Evolutionary conservation across 805 yeast genomes (phyloP).

Genomic region (Teunomyces kruisii): DNA sequence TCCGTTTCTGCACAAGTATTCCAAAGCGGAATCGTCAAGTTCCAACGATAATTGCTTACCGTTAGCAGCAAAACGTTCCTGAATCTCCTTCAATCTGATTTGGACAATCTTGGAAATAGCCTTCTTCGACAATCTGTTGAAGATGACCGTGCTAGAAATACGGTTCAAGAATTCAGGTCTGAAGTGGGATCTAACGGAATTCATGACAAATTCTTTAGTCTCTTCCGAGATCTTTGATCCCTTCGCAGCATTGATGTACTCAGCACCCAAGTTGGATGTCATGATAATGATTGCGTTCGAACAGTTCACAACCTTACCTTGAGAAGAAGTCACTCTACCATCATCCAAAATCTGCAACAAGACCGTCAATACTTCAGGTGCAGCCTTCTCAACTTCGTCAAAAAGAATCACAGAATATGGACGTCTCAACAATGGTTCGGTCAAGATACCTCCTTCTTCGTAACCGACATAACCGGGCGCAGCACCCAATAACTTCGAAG

Average conservation of each 20-base stretch:
- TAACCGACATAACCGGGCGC: constrained; percentile 95
- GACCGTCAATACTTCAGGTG: constrained; percentile 94
- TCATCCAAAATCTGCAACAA: constrained; percentile 92
- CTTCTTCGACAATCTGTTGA: constrained; percentile 87
- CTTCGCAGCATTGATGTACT: constrained; percentile 68
- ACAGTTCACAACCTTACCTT: constrained; percentile 91
- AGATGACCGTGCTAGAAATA: constrained; percentile 88
- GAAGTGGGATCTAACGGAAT: constrained; percentile 81
- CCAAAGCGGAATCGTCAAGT: constrained; percentile 74
- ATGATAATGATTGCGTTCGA: constrained; percentile 89
- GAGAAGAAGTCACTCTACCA: constrained; percentile 92
- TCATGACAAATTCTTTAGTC: constrained; percentile 79
- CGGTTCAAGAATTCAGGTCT: constrained; percentile 97
- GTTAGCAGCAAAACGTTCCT: constrained; percentile 77
- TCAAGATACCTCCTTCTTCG: constrained; percentile 95
- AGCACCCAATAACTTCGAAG: constrained; percentile 92
- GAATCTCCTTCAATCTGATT: constrained; percentile 81
- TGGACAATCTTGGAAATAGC: constrained; percentile 91
- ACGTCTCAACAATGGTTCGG: constrained; percentile 85
- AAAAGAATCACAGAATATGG: constrained; percentile 96
- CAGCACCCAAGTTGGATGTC: constrained; percentile 98
- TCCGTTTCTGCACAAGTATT: constrained; percentile 80
- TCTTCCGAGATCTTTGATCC: constrained; percentile 63
- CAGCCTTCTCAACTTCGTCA: constrained; percentile 98
- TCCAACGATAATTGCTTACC: constrained; percentile 75